A percentile compares a stretch with the other conserved stretches of the same genome.
Conservation (phyloP, 1,284 basidiomycete genomes). For the Exobasidium rhododendri region DNA sequence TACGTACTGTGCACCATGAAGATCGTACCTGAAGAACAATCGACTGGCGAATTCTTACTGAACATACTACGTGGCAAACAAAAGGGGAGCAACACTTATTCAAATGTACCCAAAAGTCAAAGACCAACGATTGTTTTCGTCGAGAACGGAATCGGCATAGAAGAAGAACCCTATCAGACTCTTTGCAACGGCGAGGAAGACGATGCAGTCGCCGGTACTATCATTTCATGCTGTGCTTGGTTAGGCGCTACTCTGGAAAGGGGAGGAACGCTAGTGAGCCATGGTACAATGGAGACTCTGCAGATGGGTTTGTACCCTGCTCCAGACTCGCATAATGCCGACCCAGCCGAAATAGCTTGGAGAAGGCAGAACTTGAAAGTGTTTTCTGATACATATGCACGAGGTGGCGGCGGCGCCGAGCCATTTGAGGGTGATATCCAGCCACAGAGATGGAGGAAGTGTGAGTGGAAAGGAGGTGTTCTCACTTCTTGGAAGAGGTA, state of each 20-base stretch:
- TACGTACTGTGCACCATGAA: conserved; percentile 71
- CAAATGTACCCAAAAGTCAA: background rate
- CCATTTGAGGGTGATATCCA: conserved; percentile 57
- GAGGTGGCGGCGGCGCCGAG: conserved; percentile 55
- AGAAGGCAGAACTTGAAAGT: conserved; percentile 30
- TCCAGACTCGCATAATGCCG: background rate
- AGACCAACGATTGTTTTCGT: conserved; percentile 65
- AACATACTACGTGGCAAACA: conserved; percentile 1
- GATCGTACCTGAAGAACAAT: conserved; percentile 67
- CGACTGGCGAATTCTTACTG: conserved; percentile 63
- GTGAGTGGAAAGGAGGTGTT: conserved; percentile 46
- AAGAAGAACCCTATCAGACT: conserved; percentile 65
- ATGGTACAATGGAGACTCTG: conserved; percentile 41
- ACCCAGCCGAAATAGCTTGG: background rate
- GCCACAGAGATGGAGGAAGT: conserved; percentile 59
- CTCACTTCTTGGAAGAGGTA: background rate
- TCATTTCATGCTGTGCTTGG: conserved; percentile 57
- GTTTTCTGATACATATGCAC: conserved; percentile 54
- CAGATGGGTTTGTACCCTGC: conserved; percentile 55
- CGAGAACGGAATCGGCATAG: conserved; percentile 75
- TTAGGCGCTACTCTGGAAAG: conserved; percentile 56
- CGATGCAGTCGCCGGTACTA: conserved; percentile 24
- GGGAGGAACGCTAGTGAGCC: conserved; percentile 29
- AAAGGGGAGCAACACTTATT: background rate
- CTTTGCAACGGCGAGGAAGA: conserved; percentile 55